These are phyloP conservation scores for Mucor saturninus DNA, from an alignment of 371 early-diverging fungal genomes.

Conservation along the genomic window DNA sequence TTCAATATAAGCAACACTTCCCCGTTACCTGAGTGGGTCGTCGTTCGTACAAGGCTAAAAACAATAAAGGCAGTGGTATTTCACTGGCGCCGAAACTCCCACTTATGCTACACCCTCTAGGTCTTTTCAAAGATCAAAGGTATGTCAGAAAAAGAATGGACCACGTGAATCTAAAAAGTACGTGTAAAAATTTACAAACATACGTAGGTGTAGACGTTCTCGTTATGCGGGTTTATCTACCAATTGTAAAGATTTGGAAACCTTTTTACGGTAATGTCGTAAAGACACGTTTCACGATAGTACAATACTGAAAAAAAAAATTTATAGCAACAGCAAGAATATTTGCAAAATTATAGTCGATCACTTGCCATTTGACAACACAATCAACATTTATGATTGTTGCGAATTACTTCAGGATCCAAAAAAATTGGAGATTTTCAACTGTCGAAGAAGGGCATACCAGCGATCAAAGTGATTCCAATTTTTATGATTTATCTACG, in stretches of 20 bases:
- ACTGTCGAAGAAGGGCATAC: slow-evolving; percentile 29
- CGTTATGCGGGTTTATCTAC: slow-evolving; percentile 26
- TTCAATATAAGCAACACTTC: too few species aligned
- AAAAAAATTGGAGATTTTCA: slow-evolving; percentile 27
- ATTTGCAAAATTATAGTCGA: slow-evolving; percentile 24
- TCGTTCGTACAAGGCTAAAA: too few species aligned
- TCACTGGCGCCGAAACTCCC: too few species aligned
- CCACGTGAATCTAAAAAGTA: too few species aligned
- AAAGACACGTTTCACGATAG: slow-evolving; percentile 28
- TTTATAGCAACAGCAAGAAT: slow-evolving; percentile 12
- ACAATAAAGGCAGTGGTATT: too few species aligned
- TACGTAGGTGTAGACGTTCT: too few species aligned
- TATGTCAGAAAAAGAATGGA: too few species aligned
- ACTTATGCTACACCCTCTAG: too few species aligned
- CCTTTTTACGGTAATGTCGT: slow-evolving; percentile 24
- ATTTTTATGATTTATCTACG: slow-evolving; percentile 22
- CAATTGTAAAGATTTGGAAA: slow-evolving; percentile 28
- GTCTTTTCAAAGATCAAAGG: too few species aligned
- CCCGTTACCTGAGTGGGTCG: too few species aligned
- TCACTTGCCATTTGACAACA: slow-evolving; percentile 25
- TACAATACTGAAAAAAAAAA: slow-evolving; percentile 28
- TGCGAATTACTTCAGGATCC: slow-evolving; percentile 25
- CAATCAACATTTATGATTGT: slow-evolving; percentile 24
- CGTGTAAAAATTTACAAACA: too few species aligned
- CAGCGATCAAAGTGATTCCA: slow-evolving; percentile 21